These are phyloP conservation scores for Candida schatavii DNA, from an alignment of 805 yeast genomes.

Conservation along the genomic window DNA sequence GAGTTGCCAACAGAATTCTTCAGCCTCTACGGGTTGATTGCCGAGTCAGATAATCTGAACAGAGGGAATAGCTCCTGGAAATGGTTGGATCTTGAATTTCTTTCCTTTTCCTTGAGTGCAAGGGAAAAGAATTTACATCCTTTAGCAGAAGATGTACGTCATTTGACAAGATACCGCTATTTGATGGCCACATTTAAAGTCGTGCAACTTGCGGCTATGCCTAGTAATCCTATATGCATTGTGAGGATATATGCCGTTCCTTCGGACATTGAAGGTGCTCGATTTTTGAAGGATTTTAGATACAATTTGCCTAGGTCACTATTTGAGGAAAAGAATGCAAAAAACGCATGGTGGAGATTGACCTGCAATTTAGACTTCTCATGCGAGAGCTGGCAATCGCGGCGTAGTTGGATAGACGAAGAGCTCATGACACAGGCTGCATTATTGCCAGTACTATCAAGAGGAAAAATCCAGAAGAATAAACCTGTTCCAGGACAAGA, in stretches of 20 bases:
- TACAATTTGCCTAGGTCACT: constrained; percentile 28
- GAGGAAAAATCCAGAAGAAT: not conserved
- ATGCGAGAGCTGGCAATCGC: constrained; percentile 32
- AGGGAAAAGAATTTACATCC: constrained; percentile 13
- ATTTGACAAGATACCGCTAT: constrained; percentile 40
- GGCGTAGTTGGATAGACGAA: not conserved
- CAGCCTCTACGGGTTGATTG: constrained; percentile 26
- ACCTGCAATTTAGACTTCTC: constrained; percentile 44
- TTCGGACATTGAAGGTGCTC: constrained; percentile 35
- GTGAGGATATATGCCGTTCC: constrained; percentile 52
- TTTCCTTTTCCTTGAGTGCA: constrained; percentile 12
- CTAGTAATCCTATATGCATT: constrained; percentile 14
- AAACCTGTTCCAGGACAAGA: not conserved
- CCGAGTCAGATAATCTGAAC: not conserved
- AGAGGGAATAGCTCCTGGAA: constrained; percentile 41
- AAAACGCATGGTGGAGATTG: constrained; percentile 31
- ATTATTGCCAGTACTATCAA: not conserved
- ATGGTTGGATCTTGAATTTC: constrained; percentile 53
- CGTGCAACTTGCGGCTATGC: not conserved
- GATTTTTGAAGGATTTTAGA: constrained; percentile 36
- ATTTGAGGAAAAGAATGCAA: constrained; percentile 21
- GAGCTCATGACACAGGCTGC: constrained; percentile 9
- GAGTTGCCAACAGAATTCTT: constrained; percentile 41
- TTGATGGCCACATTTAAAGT: constrained; percentile 44
- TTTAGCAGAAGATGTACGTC: constrained; percentile 37